Conservation (phyloP, 495 filamentous ascomycete genomes). For the Annulohypoxylon maeteangense region DNA sequence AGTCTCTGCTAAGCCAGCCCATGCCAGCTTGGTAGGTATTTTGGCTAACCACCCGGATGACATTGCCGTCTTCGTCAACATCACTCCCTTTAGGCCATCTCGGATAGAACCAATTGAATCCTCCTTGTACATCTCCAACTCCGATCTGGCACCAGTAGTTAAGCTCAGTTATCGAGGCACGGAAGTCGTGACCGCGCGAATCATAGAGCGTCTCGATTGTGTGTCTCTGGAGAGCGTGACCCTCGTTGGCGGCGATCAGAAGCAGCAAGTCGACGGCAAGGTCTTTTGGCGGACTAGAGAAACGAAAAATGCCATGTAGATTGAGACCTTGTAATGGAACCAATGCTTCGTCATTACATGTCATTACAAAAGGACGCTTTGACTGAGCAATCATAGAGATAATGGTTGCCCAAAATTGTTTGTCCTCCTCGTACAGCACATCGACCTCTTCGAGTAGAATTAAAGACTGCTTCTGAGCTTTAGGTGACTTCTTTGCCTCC, state of each 20-base stretch:
- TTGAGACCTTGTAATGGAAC: conserved; percentile 76
- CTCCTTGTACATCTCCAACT: conserved; percentile 87
- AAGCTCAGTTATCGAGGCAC: conserved; percentile 85
- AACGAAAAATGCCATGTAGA: conserved; percentile 88
- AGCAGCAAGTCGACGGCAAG: conserved; percentile 83
- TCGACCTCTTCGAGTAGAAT: conserved; percentile 97
- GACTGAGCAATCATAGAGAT: conserved; percentile 81
- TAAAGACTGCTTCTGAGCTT: conserved; percentile 88
- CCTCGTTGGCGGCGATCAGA: conserved; percentile 87
- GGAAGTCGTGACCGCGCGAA: conserved; percentile 74
- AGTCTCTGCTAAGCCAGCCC: conserved; percentile 77
- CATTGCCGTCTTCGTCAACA: conserved; percentile 70
- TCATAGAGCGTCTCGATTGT: conserved; percentile 76
- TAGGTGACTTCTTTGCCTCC: conserved; percentile 55
- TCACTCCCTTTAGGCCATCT: conserved; percentile 77
- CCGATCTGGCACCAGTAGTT: conserved; percentile 98
- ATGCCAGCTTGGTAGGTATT: conserved; percentile 80
- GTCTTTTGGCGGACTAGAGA: conserved; percentile 72
- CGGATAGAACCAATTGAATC: conserved; percentile 88
- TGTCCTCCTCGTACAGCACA: conserved; percentile 92
- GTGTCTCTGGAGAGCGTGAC: conserved; percentile 77
- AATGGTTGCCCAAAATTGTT: conserved; percentile 90
- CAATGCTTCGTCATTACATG: conserved; percentile 87
- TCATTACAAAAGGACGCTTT: conserved; percentile 91
- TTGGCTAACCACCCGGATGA: conserved; percentile 82